These are phyloP conservation scores for Pythium biforme DNA, from an alignment of 352 stramenopile genomes.

Conservation along the genomic window DNA sequence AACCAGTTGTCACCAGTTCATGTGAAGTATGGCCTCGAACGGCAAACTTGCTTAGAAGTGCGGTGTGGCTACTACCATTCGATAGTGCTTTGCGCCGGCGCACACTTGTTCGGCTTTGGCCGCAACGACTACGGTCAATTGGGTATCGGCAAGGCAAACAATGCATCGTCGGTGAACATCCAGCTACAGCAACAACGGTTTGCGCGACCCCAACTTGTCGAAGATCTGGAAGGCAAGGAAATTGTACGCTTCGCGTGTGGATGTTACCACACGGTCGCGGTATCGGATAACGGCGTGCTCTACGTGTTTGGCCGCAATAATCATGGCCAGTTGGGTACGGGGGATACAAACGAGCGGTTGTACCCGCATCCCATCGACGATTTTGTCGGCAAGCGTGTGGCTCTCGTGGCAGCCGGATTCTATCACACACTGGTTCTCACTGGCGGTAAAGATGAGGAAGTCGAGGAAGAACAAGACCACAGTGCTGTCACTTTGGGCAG, in stretches of 20 bases:
- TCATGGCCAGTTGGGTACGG: constrained; percentile 91
- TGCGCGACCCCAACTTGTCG: constrained; percentile 48
- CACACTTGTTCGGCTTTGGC: constrained; percentile 85
- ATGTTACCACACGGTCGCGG: constrained; percentile 90
- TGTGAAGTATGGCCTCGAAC: constrained; percentile 55
- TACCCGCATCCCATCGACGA: constrained; percentile 86
- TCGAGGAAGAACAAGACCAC: constrained; percentile 20
- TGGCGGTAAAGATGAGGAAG: constrained; percentile 66
- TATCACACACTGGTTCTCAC: constrained; percentile 93
- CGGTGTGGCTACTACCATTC: constrained; percentile 93
- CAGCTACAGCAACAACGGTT: constrained; percentile 78
- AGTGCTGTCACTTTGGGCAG: not conserved
- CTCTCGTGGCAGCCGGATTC: constrained; percentile 89
- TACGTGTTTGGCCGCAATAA: constrained; percentile 95
- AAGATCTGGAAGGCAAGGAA: constrained; percentile 80
- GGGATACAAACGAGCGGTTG: constrained; percentile 86
- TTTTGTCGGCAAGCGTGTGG: constrained; percentile 89
- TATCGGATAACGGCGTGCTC: constrained; percentile 87
- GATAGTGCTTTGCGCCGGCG: constrained; percentile 70
- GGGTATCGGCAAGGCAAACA: constrained; percentile 58
- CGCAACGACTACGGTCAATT: constrained; percentile 94
- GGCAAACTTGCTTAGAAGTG: constrained; percentile 71
- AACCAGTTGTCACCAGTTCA: constrained; percentile 62
- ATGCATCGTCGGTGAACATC: constrained; percentile 39
- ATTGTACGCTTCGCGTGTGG: constrained; percentile 86